These are phyloP conservation scores for Coniophora puteana DNA, from an alignment of 1,284 basidiomycete genomes.

Conservation along the genomic window DNA sequence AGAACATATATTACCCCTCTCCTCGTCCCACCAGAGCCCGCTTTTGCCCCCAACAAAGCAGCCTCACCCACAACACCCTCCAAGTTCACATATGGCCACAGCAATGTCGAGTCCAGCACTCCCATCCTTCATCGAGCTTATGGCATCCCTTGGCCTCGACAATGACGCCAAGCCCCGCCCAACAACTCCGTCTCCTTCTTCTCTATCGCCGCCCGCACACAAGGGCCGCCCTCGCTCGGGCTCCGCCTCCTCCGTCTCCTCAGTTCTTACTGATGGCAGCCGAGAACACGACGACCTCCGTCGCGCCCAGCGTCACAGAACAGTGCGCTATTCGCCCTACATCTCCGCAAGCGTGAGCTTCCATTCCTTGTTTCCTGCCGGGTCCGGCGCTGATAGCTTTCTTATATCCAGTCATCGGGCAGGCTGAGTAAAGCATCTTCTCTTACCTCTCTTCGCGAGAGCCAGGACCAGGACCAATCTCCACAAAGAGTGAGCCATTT, in stretches of 20 bases:
- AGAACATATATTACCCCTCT: slow-evolving; percentile 24
- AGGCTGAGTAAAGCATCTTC: slow-evolving; percentile 22
- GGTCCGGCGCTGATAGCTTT: slow-evolving; percentile 1
- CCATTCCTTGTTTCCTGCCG: slow-evolving; percentile 3
- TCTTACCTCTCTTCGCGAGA: slow-evolving; percentile 19
- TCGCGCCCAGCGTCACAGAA: slow-evolving; percentile 36
- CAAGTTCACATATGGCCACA: slow-evolving; percentile 16
- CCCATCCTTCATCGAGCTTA: slow-evolving; percentile 80
- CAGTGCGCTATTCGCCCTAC: slow-evolving; percentile 64
- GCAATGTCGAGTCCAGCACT: slow-evolving; percentile 56
- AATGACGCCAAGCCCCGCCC: slow-evolving; percentile 25
- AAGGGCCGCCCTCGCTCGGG: slow-evolving; percentile 26
- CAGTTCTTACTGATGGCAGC: slow-evolving; percentile 21
- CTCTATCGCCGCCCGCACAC: slow-evolving; percentile 28
- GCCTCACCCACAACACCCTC: too few relatives aligned
- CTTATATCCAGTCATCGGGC: slow-evolving; percentile 15
- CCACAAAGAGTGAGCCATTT: slow-evolving; percentile 20
- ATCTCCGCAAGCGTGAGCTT: slow-evolving; percentile 48
- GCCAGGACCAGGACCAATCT: slow-evolving; percentile 18
- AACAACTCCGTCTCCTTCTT: slow-evolving; percentile 33
- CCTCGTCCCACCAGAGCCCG: slow-evolving; percentile 11
- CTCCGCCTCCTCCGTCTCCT: slow-evolving; percentile 29
- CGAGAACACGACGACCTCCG: slow-evolving; percentile 25
- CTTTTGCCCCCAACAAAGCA: slow-evolving; percentile 34
- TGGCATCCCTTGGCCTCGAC: slow-evolving; percentile 73